Evolutionary conservation across 805 yeast species (phyloP).

Genomic region (Teunomyces pallodes): DNA sequence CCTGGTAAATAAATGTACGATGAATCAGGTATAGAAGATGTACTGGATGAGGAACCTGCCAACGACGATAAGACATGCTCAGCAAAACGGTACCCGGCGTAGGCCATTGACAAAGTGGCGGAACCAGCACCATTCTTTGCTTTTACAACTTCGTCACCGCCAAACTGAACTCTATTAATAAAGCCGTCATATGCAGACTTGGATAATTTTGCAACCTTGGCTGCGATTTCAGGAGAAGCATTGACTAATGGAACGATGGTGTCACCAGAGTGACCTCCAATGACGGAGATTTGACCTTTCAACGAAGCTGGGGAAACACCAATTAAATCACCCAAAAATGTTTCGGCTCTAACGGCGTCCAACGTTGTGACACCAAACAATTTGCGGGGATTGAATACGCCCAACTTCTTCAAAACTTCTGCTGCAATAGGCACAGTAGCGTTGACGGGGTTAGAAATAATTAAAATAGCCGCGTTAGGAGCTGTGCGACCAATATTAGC

Average conservation of each 20-base stretch:
- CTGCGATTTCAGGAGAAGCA: conserved; percentile 15
- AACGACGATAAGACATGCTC: conserved; percentile 61
- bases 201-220: conserved; percentile 15
- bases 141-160: conserved; percentile 95
- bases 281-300: conserved; percentile 41
- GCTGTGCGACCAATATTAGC: conserved; percentile 37
- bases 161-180: conserved; percentile 48
- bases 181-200: conserved; percentile 22
- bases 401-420: conserved; percentile 44
- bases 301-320: conserved; percentile 28
- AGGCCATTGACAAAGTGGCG: conserved; percentile 95
- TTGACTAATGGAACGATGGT: conserved; percentile 42
- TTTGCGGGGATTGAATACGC: conserved; percentile 45
- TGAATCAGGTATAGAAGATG: conserved; percentile 38
- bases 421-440: conserved; percentile 50
- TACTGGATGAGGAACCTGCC: conserved; percentile 52
- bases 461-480: conserved; percentile 44
- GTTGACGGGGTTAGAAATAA: conserved; percentile 46
- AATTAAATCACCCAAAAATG: conserved; percentile 40
- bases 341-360: conserved; percentile 46
- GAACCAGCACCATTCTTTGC: conserved; percentile 95
- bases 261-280: conserved; percentile 49
- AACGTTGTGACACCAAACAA: conserved; percentile 48
- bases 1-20: conserved; percentile 56
- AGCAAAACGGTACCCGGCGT: conserved; percentile 78